Base-by-base conservation (phyloP, 2,329 filamentous ascomycete species). In the Ophiostoma populinum region DNA sequence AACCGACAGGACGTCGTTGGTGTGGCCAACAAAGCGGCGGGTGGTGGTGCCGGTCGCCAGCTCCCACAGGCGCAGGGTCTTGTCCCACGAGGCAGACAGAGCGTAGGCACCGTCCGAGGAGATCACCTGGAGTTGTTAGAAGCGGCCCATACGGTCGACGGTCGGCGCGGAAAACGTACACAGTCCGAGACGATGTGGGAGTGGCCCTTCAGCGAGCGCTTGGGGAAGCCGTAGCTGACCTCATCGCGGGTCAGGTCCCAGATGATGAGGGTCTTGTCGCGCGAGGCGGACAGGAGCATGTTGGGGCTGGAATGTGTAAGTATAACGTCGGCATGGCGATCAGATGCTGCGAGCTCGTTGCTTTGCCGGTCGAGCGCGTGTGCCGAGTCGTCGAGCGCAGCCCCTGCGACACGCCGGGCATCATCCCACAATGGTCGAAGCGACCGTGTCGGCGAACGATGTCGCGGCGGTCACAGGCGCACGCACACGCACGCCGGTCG, bases 151-250 rank as follows among this genome's bases (percentile, higher is more conserved):
- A n/a, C n/a, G n/a, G n/a, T n/a, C n/a, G n/a, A n/a, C n/a, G n/a
- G n/a, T n/a, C n/a, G 16, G 26, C 6, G 8, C 18, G 15, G 10
- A 15, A 21, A 13, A 80, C 82, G 55, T 90, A 92, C 90, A 69
- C 90, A 95, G 80, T 98, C 90, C 63, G 90, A 95, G 60, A 98
- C 86, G 63, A 98, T 98, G 79, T 98, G 90, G 48, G 86, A 94
- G 75, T 98, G 90, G 57, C 90, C 90, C 69, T 92, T 79, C 52
- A 98, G 85, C 59, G 83, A 92, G 67, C 90, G 80, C 78, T 98
- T 95, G 58, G 90, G 90, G 75, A 93, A 93, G 55, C 90, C 90
- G 74, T 95, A 98, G 59, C 82, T 79, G 61, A 77, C 76, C 70
- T 95, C 90, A 65, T 95, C 86, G 66, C 90, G 87, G 64, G 90